These are phyloP conservation scores for Gossypium aridum DNA, from an alignment of 441 rosid species.

Conservation along the genomic window DNA sequence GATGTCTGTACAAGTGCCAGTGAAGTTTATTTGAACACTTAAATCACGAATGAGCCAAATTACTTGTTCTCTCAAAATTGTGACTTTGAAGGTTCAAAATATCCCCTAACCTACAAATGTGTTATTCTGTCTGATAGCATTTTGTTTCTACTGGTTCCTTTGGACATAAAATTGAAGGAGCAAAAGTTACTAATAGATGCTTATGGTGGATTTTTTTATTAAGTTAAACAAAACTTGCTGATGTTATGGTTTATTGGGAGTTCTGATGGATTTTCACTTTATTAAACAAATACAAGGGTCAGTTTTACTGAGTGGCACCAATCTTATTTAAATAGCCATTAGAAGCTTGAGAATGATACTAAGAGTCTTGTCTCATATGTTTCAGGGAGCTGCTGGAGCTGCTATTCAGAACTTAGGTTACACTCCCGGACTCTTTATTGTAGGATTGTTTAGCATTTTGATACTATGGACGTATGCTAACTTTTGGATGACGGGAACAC, in stretches of 20 bases:
- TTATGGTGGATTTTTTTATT: neutral
- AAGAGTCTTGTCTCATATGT: slow-evolving; percentile 12
- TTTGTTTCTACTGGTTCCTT: neutral
- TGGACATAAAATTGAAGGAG: neutral
- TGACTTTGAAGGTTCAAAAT: neutral
- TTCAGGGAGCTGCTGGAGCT: slow-evolving; percentile 94
- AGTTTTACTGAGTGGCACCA: neutral
- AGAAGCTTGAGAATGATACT: neutral
- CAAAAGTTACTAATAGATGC: neutral
- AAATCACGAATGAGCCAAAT: neutral
- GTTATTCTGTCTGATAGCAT: neutral
- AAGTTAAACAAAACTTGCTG: neutral
- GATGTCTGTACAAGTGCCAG: neutral
- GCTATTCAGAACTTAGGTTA: slow-evolving; percentile 82
- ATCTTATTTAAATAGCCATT: neutral
- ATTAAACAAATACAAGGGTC: neutral
- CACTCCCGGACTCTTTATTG: slow-evolving; percentile 94
- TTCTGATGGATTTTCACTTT: neutral
- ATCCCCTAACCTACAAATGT: neutral
- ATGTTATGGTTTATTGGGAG: neutral
- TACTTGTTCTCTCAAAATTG: neutral
- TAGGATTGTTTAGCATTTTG: slow-evolving; percentile 80
- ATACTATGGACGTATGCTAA: slow-evolving; percentile 97
- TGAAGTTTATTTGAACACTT: neutral
- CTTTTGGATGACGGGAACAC: slow-evolving; percentile 96